phyloP scores from a whole-genome alignment of 768 basidiomycete species.

The Pleurotus platypus region DNA sequence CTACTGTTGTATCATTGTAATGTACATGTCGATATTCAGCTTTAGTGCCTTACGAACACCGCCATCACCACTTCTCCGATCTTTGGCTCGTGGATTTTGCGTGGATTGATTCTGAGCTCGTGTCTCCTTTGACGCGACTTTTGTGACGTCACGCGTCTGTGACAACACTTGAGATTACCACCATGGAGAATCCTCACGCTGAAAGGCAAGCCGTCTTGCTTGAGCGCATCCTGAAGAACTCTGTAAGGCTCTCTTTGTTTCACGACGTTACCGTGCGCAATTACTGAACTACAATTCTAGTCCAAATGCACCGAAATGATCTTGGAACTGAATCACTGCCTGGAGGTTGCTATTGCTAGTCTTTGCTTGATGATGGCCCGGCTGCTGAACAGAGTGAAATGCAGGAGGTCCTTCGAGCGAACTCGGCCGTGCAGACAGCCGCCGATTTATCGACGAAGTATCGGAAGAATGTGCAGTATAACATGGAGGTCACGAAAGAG shows the following conservation, averaged over 20 bases:
- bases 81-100: too few species aligned
- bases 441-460: conserved; percentile 86
- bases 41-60: neutral
- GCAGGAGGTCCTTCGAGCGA: conserved; percentile 79
- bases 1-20: conserved; percentile 5
- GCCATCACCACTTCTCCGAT: neutral
- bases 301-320: conserved; percentile 93
- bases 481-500: conserved; percentile 69
- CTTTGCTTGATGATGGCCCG: too few species aligned
- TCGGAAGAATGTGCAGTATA: conserved; percentile 90
- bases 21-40: neutral
- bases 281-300: conserved; percentile 30
- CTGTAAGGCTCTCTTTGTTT: conserved; percentile 43
- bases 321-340: conserved; percentile 81
- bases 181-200: conserved; percentile 94
- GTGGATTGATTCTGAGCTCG: neutral
- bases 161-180: conserved; percentile 10
- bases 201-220: conserved; percentile 89
- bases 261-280: neutral
- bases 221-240: conserved; percentile 87
- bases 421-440: conserved; percentile 72
- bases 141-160: conserved; percentile 13
- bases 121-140: conserved; percentile 1
- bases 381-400: too few species aligned
- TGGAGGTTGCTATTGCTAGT: conserved; percentile 51